phyloP scores from a whole-genome alignment of 345 rosid species.

The Pugionium cornutum region DNA sequence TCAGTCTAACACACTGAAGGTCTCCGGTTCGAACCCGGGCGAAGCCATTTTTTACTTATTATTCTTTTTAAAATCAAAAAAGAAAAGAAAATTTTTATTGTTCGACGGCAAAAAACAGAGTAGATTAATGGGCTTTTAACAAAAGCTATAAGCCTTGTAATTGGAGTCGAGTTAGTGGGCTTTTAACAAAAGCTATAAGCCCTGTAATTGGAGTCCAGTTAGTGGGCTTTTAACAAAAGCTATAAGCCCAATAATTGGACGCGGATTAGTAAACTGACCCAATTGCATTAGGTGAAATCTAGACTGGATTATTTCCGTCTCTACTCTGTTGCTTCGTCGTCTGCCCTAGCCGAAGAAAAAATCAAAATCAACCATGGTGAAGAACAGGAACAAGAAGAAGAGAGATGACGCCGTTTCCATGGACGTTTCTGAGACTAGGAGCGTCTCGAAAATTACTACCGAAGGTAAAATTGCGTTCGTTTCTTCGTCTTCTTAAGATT shows the following conservation, averaged over 20 bases:
- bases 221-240: conserved; percentile 21
- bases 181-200: neutral
- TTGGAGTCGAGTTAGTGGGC: conserved; percentile 20
- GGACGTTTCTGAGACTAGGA: conserved; percentile 49
- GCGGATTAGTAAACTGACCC: conserved; percentile 26
- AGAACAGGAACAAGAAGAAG: conserved; percentile 76
- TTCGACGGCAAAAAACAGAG: too few relatives aligned
- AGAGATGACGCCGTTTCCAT: conserved; percentile 45
- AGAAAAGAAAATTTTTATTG: too few relatives aligned
- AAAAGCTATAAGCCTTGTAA: conserved; percentile 21
- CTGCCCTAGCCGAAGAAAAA: conserved; percentile 18
- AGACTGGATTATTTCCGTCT: neutral
- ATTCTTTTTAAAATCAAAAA: too few relatives aligned
- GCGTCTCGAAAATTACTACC: conserved; percentile 40
- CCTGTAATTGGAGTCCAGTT: conserved; percentile 27
- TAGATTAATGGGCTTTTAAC: conserved; percentile 17
- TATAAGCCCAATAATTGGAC: conserved; percentile 26
- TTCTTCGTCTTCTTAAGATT: conserved; percentile 8
- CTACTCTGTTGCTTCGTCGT: neutral
- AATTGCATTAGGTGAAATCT: conserved; percentile 8
- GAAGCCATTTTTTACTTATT: conserved; percentile 38
- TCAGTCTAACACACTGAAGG: conserved; percentile 97
- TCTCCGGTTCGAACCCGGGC: conserved; percentile 92
- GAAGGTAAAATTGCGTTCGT: conserved; percentile 44
- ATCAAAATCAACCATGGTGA: conserved; percentile 50